A percentile compares a stretch with the other conserved stretches of the same genome.
Evolutionary conservation across 2,329 filamentous ascomycete species (phyloP).

Genomic region (Aspergillus uvarum): DNA sequence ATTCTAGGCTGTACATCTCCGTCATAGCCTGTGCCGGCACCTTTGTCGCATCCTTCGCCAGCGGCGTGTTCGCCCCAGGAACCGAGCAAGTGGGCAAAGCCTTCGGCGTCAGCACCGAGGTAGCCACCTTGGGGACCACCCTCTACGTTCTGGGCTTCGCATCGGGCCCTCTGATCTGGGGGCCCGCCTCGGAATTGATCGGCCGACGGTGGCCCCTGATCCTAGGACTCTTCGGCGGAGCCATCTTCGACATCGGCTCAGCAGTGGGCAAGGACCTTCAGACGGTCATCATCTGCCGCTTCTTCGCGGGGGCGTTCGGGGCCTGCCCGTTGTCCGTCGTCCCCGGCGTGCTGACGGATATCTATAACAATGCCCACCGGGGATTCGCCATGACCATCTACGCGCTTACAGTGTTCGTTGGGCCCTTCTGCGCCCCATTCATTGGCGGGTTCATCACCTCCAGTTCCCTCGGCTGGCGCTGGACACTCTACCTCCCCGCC

Average conservation of each 20-base stretch:
- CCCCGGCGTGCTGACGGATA: slow-evolving; percentile 48
- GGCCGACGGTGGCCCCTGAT: slow-evolving; percentile 54
- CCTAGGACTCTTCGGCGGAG: slow-evolving; percentile 41
- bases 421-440: slow-evolving; percentile 53
- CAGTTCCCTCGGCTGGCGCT: slow-evolving; percentile 51
- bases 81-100: slow-evolving; percentile 54
- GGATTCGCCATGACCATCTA: slow-evolving; percentile 49
- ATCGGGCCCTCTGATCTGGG: slow-evolving; percentile 56
- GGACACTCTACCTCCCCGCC: slow-evolving; percentile 49
- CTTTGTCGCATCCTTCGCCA: slow-evolving; percentile 50
- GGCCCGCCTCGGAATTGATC: slow-evolving; percentile 59
- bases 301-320: slow-evolving; percentile 48
- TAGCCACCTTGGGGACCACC: slow-evolving; percentile 47
- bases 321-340: slow-evolving; percentile 47
- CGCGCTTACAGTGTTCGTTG: slow-evolving; percentile 52
- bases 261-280: slow-evolving; percentile 43
- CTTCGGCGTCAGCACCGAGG: slow-evolving; percentile 45
- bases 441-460: slow-evolving; percentile 56
- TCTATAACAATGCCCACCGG: slow-evolving; percentile 51
- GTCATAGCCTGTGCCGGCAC: slow-evolving; percentile 45
- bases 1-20: slow-evolving; percentile 22
- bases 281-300: slow-evolving; percentile 44
- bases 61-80: slow-evolving; percentile 67
- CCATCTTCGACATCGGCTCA: slow-evolving; percentile 47
- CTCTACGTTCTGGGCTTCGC: slow-evolving; percentile 54